These are phyloP conservation scores for Trichoderma oligosporum DNA, from an alignment of 2,329 filamentous ascomycete genomes.

Conservation along the genomic window DNA sequence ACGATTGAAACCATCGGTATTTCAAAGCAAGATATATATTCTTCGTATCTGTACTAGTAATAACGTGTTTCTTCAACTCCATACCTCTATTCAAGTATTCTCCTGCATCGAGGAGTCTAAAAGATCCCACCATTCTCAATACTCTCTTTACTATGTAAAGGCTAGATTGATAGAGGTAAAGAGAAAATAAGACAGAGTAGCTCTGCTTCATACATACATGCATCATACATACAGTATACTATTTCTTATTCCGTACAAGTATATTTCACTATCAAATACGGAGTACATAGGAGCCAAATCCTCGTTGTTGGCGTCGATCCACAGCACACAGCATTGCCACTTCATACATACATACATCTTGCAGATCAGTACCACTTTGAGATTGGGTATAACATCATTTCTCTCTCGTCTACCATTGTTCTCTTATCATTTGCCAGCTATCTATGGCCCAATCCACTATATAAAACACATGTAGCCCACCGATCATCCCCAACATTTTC, in stretches of 20 bases:
- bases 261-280: too few relatives aligned
- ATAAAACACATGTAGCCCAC: background rate
- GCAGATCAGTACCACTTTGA: background rate
- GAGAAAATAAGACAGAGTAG: too few relatives aligned
- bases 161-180: too few relatives aligned
- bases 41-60: too few relatives aligned
- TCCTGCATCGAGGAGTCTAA: too few relatives aligned
- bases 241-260: background rate
- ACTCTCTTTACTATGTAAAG: too few relatives aligned
- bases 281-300: conserved; percentile 12
- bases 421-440: background rate
- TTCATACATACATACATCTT: background rate
- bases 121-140: too few relatives aligned
- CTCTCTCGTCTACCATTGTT: background rate
- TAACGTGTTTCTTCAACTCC: too few relatives aligned
- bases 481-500: background rate
- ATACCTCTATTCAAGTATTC: too few relatives aligned
- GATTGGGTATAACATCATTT: background rate
- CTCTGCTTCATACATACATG: too few relatives aligned
- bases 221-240: background rate
- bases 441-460: background rate
- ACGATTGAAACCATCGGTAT: too few relatives aligned
- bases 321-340: background rate
- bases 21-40: too few relatives aligned
- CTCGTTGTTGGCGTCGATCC: conserved; percentile 12